Conservation (phyloP, 495 filamentous ascomycete genomes). For the Endocarpon pusillum region DNA sequence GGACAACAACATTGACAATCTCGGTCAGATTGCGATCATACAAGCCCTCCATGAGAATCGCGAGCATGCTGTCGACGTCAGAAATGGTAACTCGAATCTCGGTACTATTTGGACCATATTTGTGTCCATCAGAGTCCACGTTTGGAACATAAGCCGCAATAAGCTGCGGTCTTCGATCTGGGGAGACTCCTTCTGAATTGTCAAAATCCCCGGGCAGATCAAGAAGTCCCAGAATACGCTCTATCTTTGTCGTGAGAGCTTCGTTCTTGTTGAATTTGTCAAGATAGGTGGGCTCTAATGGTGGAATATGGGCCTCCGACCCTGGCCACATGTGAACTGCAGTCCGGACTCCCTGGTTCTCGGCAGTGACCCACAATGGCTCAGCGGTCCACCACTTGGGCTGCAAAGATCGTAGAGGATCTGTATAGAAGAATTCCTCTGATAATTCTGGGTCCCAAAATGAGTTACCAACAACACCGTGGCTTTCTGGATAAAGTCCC, state of each 20-base stretch:
- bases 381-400: conserved; percentile 89
- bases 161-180: conserved; percentile 52
- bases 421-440: conserved; percentile 77
- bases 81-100: conserved; percentile 61
- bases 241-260: conserved; percentile 50
- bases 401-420: conserved; percentile 52
- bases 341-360: conserved; percentile 51
- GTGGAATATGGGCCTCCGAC: conserved; percentile 58
- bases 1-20: conserved; percentile 91
- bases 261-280: conserved; percentile 76
- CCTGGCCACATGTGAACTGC: conserved; percentile 99
- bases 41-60: conserved; percentile 54
- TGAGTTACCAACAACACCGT: conserved; percentile 84
- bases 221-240: conserved; percentile 58
- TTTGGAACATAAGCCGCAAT: conserved; percentile 91
- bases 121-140: conserved; percentile 73
- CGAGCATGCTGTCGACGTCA: conserved; percentile 64
- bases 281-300: conserved; percentile 51
- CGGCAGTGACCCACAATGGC: conserved; percentile 84
- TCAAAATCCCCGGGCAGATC: conserved; percentile 59
- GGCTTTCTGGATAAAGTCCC: conserved; percentile 78
- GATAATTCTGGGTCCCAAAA: conserved; percentile 72
- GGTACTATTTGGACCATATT: conserved; percentile 84
- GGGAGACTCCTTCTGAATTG: background rate
- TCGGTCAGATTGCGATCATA: conserved; percentile 67